These are phyloP conservation scores for Neopestalotiopsis clavispora DNA, from an alignment of 2,329 filamentous ascomycete genomes.

Conservation along the genomic window DNA sequence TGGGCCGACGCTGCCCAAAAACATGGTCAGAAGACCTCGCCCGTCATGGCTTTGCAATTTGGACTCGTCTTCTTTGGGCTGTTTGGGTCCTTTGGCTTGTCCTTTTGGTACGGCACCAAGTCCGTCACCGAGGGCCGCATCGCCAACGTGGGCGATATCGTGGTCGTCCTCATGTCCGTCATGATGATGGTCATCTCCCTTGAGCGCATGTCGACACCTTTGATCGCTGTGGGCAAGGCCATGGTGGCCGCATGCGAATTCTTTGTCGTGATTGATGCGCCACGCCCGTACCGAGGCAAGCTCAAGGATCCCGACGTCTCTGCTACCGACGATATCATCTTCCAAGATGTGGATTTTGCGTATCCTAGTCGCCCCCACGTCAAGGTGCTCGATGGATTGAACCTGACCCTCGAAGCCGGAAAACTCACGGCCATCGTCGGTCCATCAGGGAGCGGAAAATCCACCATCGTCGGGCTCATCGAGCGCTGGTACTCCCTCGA, in stretches of 20 bases:
- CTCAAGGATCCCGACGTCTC: constrained; percentile 55
- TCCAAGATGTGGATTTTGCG: constrained; percentile 71
- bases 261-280: constrained; percentile 59
- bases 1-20: constrained; percentile 60
- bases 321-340: constrained; percentile 58
- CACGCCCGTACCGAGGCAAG: constrained; percentile 43
- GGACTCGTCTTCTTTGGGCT: constrained; percentile 60
- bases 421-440: constrained; percentile 78
- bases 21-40: constrained; percentile 53
- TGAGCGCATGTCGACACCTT: constrained; percentile 60
- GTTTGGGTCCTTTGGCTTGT: constrained; percentile 58
- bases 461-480: constrained; percentile 72
- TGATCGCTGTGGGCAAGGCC: constrained; percentile 63
- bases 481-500: constrained; percentile 74
- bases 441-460: constrained; percentile 75
- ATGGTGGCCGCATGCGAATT: constrained; percentile 63
- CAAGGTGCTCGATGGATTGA: constrained; percentile 65
- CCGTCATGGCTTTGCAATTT: constrained; percentile 58
- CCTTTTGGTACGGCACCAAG: constrained; percentile 68
- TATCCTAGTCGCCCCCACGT: constrained; percentile 72
- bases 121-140: constrained; percentile 52
- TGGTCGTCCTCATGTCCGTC: constrained; percentile 62
- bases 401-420: constrained; percentile 63
- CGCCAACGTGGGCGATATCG: constrained; percentile 55
- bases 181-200: constrained; percentile 63